These are phyloP conservation scores for Bolboschoenus planiculmis DNA, from an alignment of 176 grass and related monocot genomes.

Conservation along the genomic window DNA sequence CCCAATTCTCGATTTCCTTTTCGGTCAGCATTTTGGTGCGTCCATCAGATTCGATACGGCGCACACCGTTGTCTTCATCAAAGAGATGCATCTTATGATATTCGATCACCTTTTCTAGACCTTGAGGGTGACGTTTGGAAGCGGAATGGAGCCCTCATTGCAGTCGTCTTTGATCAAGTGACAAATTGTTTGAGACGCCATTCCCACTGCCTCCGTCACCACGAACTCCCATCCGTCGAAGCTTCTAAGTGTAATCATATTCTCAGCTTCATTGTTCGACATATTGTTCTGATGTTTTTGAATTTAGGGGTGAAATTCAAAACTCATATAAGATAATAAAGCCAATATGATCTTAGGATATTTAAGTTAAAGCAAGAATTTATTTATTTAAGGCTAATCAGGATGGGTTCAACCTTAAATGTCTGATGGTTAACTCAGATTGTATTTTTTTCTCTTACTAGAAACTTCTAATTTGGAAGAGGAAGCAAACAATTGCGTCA, in stretches of 20 bases:
- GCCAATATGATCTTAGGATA: background rate
- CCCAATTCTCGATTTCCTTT: slow-evolving; percentile 8
- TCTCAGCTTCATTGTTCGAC: background rate
- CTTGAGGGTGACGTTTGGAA: slow-evolving; percentile 14
- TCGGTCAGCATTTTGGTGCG: background rate
- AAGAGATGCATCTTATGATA: slow-evolving; percentile 29
- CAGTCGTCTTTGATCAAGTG: slow-evolving; percentile 29
- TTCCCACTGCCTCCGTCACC: slow-evolving; percentile 17
- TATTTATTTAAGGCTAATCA: too few species aligned
- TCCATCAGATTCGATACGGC: background rate
- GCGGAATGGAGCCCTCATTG: slow-evolving; percentile 1
- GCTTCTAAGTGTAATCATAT: slow-evolving; percentile 27
- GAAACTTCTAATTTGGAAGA: too few species aligned
- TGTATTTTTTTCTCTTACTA: too few species aligned
- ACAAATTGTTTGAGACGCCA: slow-evolving; percentile 18
- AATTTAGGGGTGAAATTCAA: background rate
- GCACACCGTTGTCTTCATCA: background rate
- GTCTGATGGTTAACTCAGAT: too few species aligned
- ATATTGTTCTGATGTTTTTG: background rate
- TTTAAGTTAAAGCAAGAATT: too few species aligned
- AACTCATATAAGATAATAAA: background rate
- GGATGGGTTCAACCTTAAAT: too few species aligned
- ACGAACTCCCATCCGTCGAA: slow-evolving; percentile 23
- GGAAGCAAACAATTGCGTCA: too few species aligned
- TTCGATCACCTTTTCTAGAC: slow-evolving; percentile 24